These are phyloP conservation scores for Bryoglossum gracile DNA, from an alignment of 495 filamentous ascomycete species.

Conservation along the genomic window DNA sequence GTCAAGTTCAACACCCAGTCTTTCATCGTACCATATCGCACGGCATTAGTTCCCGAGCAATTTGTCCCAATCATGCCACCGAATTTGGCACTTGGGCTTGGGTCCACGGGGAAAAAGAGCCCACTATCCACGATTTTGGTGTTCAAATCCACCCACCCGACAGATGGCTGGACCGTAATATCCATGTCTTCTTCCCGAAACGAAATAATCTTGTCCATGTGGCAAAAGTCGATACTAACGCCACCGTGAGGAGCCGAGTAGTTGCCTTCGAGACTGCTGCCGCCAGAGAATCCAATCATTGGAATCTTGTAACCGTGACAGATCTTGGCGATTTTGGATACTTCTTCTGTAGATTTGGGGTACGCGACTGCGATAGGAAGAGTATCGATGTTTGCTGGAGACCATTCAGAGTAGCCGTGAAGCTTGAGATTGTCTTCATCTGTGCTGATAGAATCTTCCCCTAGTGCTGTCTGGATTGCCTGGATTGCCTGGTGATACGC, in stretches of 20 bases:
- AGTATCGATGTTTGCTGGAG: slow-evolving; percentile 66
- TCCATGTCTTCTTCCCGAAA: slow-evolving; percentile 86
- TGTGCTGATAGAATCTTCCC: slow-evolving; percentile 63
- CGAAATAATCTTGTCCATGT: slow-evolving; percentile 73
- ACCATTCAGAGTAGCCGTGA: slow-evolving; percentile 95
- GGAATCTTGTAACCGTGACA: slow-evolving; percentile 81
- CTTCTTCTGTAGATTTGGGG: slow-evolving; percentile 71
- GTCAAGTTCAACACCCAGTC: slow-evolving; percentile 80
- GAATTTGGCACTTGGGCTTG: slow-evolving; percentile 52
- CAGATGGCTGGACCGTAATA: slow-evolving; percentile 78
- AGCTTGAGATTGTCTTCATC: slow-evolving; percentile 71
- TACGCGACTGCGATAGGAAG: slow-evolving; percentile 75
- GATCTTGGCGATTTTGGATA: slow-evolving; percentile 67
- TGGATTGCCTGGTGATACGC: slow-evolving; percentile 43
- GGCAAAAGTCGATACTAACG: slow-evolving; percentile 78
- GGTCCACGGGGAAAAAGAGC: slow-evolving; percentile 66
- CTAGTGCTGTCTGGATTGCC: slow-evolving; percentile 49
- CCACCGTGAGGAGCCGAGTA: slow-evolving; percentile 79
- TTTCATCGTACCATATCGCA: slow-evolving; percentile 77
- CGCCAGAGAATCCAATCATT: slow-evolving; percentile 72
- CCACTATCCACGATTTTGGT: slow-evolving; percentile 56
- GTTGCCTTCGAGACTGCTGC: slow-evolving; percentile 80
- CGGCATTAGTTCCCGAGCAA: slow-evolving; percentile 72
- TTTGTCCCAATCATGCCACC: slow-evolving; percentile 74
- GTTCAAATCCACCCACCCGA: slow-evolving; percentile 83